phyloP scores from a whole-genome alignment of 2,329 filamentous ascomycete species.

The Ophiostoma sp. region DNA sequence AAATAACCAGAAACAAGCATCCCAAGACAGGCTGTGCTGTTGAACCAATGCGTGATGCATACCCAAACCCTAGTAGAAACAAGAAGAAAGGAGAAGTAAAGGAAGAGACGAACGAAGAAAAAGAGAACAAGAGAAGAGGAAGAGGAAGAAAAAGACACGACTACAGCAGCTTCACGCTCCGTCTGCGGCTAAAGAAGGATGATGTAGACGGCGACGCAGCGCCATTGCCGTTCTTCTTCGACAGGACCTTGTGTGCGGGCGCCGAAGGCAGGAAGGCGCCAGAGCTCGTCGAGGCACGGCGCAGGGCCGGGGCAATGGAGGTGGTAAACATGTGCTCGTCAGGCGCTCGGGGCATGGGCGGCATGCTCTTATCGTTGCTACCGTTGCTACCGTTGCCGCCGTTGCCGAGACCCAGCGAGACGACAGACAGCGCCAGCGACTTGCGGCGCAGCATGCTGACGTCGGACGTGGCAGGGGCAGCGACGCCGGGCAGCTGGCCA shows the following conservation, averaged over 20 bases:
- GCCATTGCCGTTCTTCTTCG: conserved; percentile 35
- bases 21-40: conserved; percentile 10
- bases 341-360: conserved; percentile 28
- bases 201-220: background rate
- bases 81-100: background rate
- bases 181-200: conserved; percentile 17
- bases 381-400: conserved; percentile 27
- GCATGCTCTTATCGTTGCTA: conserved; percentile 37
- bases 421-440: conserved; percentile 21
- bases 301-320: conserved; percentile 8
- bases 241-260: background rate
- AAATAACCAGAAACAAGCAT: conserved; percentile 2
- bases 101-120: background rate
- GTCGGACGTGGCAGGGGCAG: conserved; percentile 1
- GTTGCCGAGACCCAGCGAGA: background rate
- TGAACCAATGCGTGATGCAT: background rate
- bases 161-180: conserved; percentile 19
- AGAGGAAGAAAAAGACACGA: background rate
- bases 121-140: background rate
- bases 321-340: conserved; percentile 20
- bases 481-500: conserved; percentile 24
- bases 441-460: conserved; percentile 21
- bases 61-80: background rate
- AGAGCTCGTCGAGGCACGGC: conserved; percentile 11
- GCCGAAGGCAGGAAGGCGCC: conserved; percentile 31